phyloP scores from a whole-genome alignment of 1,284 basidiomycete genomes.

The Apiotrichum mycotoxinovorans region DNA sequence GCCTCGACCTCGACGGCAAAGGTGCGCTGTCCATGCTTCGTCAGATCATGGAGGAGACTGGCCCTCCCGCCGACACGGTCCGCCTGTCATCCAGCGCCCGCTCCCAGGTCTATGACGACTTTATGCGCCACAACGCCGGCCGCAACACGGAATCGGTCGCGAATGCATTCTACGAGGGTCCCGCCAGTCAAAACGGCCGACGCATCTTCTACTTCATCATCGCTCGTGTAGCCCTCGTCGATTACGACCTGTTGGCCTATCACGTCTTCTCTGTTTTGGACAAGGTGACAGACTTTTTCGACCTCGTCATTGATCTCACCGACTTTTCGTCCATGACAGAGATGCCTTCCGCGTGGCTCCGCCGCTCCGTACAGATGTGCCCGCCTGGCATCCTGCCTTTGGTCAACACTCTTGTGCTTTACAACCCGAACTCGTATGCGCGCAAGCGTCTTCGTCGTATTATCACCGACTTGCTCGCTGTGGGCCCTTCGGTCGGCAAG shows the following conservation, averaged over 20 bases:
- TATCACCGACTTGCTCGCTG: slow-evolving; percentile 60
- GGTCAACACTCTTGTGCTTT: slow-evolving; percentile 58
- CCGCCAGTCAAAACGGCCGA: slow-evolving; percentile 49
- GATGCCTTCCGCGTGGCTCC: slow-evolving; percentile 75
- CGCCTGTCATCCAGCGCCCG: slow-evolving; percentile 56
- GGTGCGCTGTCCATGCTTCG: slow-evolving; percentile 72
- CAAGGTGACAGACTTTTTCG: slow-evolving; percentile 55
- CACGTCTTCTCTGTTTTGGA: slow-evolving; percentile 69
- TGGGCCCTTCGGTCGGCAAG: slow-evolving; percentile 60
- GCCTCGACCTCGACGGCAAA: slow-evolving; percentile 62
- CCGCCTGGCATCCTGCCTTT: slow-evolving; percentile 52
- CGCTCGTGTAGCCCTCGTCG: slow-evolving; percentile 75
- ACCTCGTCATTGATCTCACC: slow-evolving; percentile 78
- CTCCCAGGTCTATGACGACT: slow-evolving; percentile 51
- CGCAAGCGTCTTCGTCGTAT: slow-evolving; percentile 65
- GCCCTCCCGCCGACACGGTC: slow-evolving; percentile 65
- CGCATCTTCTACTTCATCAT: slow-evolving; percentile 53
- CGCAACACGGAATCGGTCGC: slow-evolving; percentile 62
- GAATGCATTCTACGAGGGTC: slow-evolving; percentile 65
- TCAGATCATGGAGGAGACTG: slow-evolving; percentile 69
- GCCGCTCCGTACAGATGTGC: slow-evolving; percentile 71
- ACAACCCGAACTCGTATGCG: slow-evolving; percentile 74
- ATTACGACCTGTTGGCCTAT: slow-evolving; percentile 79
- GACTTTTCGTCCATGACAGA: slow-evolving; percentile 71
- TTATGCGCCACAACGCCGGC: slow-evolving; percentile 66